A percentile compares a stretch with the other conserved stretches of the same genome.
Evolutionary conservation across 2,329 filamentous ascomycete species (phyloP).

Genomic region (Fusarium citri): DNA sequence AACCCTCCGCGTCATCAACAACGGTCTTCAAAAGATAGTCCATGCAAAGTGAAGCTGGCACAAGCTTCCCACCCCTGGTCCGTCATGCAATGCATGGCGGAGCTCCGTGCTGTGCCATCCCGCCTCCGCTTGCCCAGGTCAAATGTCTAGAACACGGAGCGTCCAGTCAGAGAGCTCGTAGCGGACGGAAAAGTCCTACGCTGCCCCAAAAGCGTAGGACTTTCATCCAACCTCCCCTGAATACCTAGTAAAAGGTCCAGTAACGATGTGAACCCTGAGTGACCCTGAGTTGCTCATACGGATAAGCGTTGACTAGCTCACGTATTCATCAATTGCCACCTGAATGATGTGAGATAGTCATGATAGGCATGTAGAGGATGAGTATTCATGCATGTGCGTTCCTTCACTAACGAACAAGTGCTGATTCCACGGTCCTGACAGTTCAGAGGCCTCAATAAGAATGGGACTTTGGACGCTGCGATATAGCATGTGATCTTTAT

Average conservation of each 20-base stretch:
- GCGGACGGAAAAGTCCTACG: conserved; percentile 35
- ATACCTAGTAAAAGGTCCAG: not conserved
- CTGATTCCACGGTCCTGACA: conserved; percentile 11
- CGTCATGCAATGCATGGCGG: conserved; percentile 41
- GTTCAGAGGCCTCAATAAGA: not conserved
- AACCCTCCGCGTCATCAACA: conserved; percentile 20
- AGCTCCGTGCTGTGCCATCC: conserved; percentile 33
- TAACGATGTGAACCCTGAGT: conserved; percentile 19
- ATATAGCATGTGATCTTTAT: not conserved
- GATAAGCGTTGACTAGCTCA: not conserved
- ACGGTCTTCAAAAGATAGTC: conserved; percentile 13
- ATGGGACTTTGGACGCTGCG: not conserved
- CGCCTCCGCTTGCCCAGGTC: conserved; percentile 26
- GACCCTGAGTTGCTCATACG: conserved; percentile 1
- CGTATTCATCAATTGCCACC: not conserved
- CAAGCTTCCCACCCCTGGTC: conserved; percentile 42
- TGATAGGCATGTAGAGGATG: not conserved
- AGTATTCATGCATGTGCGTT: not conserved
- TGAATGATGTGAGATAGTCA: conserved; percentile 1
- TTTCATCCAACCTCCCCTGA: conserved; percentile 21
- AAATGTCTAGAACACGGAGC: conserved; percentile 12
- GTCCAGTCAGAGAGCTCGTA: conserved; percentile 24
- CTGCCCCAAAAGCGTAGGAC: conserved; percentile 33
- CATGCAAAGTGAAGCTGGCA: conserved; percentile 35
- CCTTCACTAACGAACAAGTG: conserved; percentile 23